These are phyloP conservation scores for Pythium brassicae DNA, from an alignment of 352 stramenopile species.

Conservation along the genomic window DNA sequence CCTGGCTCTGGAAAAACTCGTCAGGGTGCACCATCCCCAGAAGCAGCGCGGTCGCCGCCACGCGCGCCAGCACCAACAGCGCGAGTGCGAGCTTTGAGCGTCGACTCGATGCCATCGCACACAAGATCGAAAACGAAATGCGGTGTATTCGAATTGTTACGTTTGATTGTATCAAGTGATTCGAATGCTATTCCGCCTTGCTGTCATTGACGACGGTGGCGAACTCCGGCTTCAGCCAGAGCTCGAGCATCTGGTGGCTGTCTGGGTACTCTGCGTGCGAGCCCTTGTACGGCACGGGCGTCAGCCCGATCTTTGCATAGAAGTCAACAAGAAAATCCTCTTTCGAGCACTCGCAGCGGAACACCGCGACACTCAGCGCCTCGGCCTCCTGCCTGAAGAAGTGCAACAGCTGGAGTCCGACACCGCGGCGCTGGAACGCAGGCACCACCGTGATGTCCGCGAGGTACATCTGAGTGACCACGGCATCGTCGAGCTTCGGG, in stretches of 20 bases:
- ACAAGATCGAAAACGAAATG: not conserved
- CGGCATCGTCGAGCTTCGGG: slow-evolving; percentile 13
- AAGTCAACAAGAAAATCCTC: slow-evolving; percentile 19
- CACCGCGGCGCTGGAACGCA: slow-evolving; percentile 17
- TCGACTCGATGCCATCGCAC: not conserved
- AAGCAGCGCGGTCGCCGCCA: slow-evolving; percentile 24
- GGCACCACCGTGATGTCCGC: slow-evolving; percentile 17
- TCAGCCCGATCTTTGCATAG: slow-evolving; percentile 18
- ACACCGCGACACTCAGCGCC: slow-evolving; percentile 9
- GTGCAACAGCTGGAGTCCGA: slow-evolving; percentile 16
- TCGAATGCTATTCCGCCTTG: not conserved
- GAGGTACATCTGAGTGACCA: slow-evolving; percentile 24
- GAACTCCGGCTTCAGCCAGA: slow-evolving; percentile 18
- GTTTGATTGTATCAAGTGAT: not conserved
- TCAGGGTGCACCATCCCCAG: slow-evolving; percentile 76
- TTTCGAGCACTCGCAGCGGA: slow-evolving; percentile 30
- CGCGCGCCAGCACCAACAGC: slow-evolving; percentile 35
- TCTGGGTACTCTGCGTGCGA: slow-evolving; percentile 23
- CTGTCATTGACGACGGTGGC: not conserved
- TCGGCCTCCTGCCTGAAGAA: slow-evolving; percentile 15
- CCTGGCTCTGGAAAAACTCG: slow-evolving; percentile 87
- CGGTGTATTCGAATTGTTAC: not conserved
- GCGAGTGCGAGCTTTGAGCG: not conserved
- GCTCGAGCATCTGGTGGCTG: slow-evolving; percentile 35
- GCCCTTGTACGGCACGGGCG: slow-evolving; percentile 26